These are phyloP conservation scores for Pyrus betulifolia DNA, from an alignment of 306 rosid genomes.

Conservation along the genomic window DNA sequence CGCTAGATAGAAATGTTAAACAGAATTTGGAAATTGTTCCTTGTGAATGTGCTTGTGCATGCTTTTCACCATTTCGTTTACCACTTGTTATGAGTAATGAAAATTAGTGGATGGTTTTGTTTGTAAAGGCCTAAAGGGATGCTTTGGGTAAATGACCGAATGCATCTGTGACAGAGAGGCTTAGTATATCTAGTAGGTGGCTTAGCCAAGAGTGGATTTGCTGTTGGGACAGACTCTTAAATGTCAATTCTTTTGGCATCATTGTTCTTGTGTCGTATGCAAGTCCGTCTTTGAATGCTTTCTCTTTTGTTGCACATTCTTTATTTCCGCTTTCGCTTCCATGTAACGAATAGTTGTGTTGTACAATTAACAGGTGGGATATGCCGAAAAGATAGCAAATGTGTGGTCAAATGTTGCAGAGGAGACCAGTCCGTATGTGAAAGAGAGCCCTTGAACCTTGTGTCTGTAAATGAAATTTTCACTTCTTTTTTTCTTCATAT, in stretches of 20 bases:
- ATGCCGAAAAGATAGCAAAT: conserved; percentile 86
- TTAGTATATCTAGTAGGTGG: background rate
- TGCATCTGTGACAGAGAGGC: background rate
- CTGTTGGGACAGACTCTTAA: background rate
- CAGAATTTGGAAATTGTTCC: background rate
- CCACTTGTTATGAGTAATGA: no score
- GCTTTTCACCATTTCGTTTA: no score
- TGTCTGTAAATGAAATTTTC: conserved; percentile 27
- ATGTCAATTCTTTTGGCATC: background rate
- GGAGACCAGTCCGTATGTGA: conserved; percentile 55
- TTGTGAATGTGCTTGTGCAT: no score
- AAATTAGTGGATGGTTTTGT: no score
- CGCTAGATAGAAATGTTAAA: background rate
- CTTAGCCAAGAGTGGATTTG: background rate
- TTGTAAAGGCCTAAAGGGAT: background rate
- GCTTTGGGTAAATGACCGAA: background rate
- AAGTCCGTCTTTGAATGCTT: background rate
- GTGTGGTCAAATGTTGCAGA: conserved; percentile 88
- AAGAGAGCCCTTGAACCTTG: conserved; percentile 45
- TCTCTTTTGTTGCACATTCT: background rate
- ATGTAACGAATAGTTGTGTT: background rate
- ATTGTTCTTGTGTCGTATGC: background rate
- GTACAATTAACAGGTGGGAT: conserved; percentile 57
- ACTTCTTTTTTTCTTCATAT: background rate
- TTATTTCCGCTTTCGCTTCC: background rate